These are phyloP conservation scores for Cordyceps tenuipes DNA, from an alignment of 2,329 filamentous ascomycete species.

Conservation along the genomic window DNA sequence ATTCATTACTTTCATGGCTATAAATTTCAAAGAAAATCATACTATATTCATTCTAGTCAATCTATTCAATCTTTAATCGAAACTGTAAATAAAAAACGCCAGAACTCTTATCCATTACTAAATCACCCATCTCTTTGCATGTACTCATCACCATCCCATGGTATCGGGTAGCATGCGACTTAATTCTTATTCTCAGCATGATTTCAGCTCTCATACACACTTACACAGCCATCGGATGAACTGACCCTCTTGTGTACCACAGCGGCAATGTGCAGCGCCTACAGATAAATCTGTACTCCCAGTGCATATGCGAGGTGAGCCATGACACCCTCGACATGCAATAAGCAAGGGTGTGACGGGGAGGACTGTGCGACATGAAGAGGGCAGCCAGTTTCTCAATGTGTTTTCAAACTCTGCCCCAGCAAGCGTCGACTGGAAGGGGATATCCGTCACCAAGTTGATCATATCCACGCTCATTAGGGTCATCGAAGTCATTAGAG, in stretches of 20 bases:
- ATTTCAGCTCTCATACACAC: background rate
- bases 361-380: background rate
- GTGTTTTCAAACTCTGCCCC: background rate
- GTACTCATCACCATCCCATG: background rate
- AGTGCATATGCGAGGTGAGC: background rate
- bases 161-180: background rate
- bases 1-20: background rate
- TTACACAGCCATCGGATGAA: background rate
- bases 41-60: background rate
- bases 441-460: too few species aligned
- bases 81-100: background rate
- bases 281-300: background rate
- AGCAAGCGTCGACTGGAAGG: background rate
- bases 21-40: background rate
- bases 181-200: background rate
- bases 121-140: background rate
- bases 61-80: too few species aligned
- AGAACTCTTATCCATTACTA: background rate
- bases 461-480: background rate
- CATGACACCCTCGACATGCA: background rate
- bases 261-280: background rate
- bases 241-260: background rate
- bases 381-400: background rate
- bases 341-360: background rate
- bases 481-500: background rate